Evolutionary conservation across 176 grass and related monocot species (phyloP).

Genomic region (Aegilops bicornis): DNA sequence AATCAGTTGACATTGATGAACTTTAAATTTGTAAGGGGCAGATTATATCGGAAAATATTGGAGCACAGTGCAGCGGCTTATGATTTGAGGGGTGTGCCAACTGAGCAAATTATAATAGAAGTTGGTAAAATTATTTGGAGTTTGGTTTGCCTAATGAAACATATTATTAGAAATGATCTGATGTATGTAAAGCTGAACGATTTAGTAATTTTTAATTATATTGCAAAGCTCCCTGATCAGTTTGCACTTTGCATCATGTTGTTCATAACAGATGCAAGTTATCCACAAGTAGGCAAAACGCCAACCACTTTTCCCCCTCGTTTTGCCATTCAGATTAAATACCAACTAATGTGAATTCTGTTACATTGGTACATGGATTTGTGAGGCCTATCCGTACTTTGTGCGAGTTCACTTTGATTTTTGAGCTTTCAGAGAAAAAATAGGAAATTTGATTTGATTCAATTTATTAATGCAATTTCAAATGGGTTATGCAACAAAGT

Average conservation of each 20-base stretch:
- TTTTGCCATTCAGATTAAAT: background rate
- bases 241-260: background rate
- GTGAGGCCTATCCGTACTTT: background rate
- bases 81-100: background rate
- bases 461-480: background rate
- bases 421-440: background rate
- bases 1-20: conserved; percentile 10
- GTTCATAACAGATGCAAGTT: background rate
- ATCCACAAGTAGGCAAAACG: background rate
- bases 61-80: background rate
- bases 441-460: conserved; percentile 1
- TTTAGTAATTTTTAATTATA: background rate
- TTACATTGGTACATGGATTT: background rate
- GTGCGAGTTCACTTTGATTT: background rate
- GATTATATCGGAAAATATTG: background rate
- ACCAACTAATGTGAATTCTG: background rate
- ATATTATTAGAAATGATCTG: background rate
- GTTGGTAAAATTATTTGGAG: background rate
- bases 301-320: background rate
- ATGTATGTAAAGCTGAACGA: conserved; percentile 9
- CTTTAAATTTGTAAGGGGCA: background rate
- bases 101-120: background rate
- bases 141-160: conserved; percentile 4
- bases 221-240: background rate
- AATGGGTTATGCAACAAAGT: background rate